Conservation (phyloP, 495 filamentous ascomycete species). For the Podospora tetraspora region DNA sequence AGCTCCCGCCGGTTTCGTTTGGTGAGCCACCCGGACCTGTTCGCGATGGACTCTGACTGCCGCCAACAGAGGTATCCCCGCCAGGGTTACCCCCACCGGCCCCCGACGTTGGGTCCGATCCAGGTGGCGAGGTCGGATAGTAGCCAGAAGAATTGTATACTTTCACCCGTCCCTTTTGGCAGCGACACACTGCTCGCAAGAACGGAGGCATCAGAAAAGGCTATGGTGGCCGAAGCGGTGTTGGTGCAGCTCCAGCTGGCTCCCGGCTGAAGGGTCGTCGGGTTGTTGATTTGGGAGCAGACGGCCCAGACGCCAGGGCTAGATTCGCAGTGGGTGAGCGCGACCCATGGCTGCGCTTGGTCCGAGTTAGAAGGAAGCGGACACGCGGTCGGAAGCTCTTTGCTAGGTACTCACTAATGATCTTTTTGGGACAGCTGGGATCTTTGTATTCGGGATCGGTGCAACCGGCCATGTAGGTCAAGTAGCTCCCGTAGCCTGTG, state of each 20-base stretch:
- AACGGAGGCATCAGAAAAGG: conserved; percentile 10
- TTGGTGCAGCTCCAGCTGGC: conserved; percentile 24
- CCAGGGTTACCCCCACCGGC: neutral
- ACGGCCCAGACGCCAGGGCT: conserved; percentile 21
- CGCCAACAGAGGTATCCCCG: neutral
- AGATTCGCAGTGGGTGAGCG: conserved; percentile 22
- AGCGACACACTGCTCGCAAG: conserved; percentile 19
- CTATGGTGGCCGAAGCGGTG: conserved; percentile 17
- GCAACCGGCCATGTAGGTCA: conserved; percentile 27
- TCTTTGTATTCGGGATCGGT: conserved; percentile 25
- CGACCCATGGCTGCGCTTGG: conserved; percentile 27
- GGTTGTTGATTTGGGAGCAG: conserved; percentile 24
- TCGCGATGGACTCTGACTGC: neutral
- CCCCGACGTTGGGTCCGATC: neutral
- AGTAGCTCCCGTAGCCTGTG: conserved; percentile 18
- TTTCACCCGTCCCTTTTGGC: conserved; percentile 15
- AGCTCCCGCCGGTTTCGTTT: neutral
- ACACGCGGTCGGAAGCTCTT: neutral
- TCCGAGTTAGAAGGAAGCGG: neutral
- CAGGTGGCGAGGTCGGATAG: conserved; percentile 2
- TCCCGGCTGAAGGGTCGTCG: conserved; percentile 23
- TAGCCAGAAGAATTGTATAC: conserved; percentile 22
- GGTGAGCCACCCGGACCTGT: neutral
- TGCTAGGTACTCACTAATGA: neutral
- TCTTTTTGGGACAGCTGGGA: conserved; percentile 22